A percentile compares a stretch with the other conserved stretches of the same genome.
phyloP scores from a whole-genome alignment of 1,284 basidiomycete species.

The Boletus smithii region DNA sequence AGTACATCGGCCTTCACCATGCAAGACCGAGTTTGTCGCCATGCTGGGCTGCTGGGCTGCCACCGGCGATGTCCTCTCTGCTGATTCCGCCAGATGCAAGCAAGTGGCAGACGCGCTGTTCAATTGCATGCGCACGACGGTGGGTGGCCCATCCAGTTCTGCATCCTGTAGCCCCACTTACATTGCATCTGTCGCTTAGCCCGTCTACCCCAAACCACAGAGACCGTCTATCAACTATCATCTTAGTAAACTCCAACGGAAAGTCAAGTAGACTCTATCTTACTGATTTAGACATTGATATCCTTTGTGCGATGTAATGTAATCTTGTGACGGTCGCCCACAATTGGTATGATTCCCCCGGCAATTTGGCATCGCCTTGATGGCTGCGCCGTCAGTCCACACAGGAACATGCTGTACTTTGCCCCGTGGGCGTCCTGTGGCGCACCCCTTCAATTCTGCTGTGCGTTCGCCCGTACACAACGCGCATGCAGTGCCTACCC shows the following conservation, averaged over 20 bases:
- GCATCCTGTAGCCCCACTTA: background rate
- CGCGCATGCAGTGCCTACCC: too few species aligned
- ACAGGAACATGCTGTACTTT: too few species aligned
- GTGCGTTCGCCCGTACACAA: too few species aligned
- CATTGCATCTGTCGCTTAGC: slow-evolving; percentile 46
- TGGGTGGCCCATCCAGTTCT: slow-evolving; percentile 41
- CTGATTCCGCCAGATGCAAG: slow-evolving; percentile 51
- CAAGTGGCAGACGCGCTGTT: slow-evolving; percentile 67
- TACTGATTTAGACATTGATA: slow-evolving; percentile 23
- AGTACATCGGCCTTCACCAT: slow-evolving; percentile 28
- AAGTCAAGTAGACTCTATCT: slow-evolving; percentile 51
- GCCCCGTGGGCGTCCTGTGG: too few species aligned
- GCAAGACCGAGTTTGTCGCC: slow-evolving; percentile 62
- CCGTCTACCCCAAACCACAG: slow-evolving; percentile 59
- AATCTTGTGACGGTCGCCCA: too few species aligned
- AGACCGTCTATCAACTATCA: slow-evolving; percentile 83
- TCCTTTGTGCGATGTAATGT: slow-evolving; percentile 17
- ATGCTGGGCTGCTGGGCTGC: slow-evolving; percentile 95
- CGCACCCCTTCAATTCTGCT: too few species aligned
- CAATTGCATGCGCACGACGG: slow-evolving; percentile 84
- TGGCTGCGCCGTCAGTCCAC: too few species aligned
- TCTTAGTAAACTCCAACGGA: slow-evolving; percentile 72
- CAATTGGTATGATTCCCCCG: too few species aligned
- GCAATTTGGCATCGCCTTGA: slow-evolving; percentile 4
- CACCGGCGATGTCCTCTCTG: slow-evolving; percentile 65